phyloP scores from a whole-genome alignment of 208 protist species.

The Leishmania martiniquensis region DNA sequence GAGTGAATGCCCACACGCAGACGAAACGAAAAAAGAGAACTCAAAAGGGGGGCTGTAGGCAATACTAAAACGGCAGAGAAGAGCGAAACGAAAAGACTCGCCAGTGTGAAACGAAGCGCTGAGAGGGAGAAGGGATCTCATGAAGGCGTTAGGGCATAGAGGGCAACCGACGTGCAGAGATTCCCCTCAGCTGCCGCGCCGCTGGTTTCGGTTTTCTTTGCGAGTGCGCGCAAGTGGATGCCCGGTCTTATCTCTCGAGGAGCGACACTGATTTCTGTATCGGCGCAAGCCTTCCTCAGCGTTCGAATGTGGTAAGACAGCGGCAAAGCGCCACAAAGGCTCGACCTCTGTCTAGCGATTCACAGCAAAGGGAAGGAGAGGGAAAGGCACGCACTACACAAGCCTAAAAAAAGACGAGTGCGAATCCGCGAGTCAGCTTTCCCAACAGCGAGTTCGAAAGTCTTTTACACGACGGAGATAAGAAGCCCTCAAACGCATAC shows the following conservation, averaged over 20 bases:
- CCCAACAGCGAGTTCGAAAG: background rate
- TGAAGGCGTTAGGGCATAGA: too few species aligned
- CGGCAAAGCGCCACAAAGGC: constrained; percentile 3
- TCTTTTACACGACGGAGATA: background rate
- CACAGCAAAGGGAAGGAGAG: constrained; percentile 3
- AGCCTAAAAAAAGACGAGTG: background rate
- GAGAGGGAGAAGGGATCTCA: too few species aligned
- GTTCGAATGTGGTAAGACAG: background rate
- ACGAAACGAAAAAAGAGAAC: background rate
- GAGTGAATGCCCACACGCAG: too few species aligned
- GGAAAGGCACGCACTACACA: background rate
- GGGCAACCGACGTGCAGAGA: background rate
- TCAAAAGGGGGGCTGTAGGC: too few species aligned
- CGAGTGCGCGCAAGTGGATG: background rate
- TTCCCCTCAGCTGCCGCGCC: background rate
- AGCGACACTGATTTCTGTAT: background rate
- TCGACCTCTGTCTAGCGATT: background rate
- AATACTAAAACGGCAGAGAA: too few species aligned
- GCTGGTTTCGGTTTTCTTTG: background rate
- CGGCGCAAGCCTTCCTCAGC: background rate
- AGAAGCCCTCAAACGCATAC: background rate
- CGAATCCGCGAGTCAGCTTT: background rate
- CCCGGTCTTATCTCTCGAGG: background rate
- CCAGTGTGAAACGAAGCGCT: too few species aligned
- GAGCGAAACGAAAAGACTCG: too few species aligned